Evolutionary conservation across 1,139 yeast genomes (phyloP).

Genomic region (Entelexis sorbosivorans): DNA sequence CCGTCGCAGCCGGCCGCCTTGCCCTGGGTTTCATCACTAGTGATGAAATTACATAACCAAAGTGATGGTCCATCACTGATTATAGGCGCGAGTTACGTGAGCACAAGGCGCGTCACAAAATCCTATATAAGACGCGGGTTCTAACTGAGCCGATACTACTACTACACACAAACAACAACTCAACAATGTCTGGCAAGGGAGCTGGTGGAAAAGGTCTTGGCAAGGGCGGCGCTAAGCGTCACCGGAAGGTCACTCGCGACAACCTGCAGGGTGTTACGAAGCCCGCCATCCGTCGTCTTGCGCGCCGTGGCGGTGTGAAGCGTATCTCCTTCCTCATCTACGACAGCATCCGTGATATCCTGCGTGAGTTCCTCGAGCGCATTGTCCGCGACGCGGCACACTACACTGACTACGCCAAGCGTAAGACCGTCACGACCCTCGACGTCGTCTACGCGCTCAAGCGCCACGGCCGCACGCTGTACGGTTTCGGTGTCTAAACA

Average conservation of each 20-base stretch:
- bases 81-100: conserved; percentile 12
- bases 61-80: conserved; percentile 21
- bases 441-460: conserved; percentile 98
- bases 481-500: conserved; percentile 97
- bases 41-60: conserved; percentile 9
- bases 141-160: background rate
- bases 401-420: conserved; percentile 99
- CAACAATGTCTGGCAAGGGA: conserved; percentile 95
- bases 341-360: conserved; percentile 97
- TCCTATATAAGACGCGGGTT: conserved; percentile 13
- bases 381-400: conserved; percentile 98
- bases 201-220: conserved; percentile 42
- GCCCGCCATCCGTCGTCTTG: conserved; percentile 99
- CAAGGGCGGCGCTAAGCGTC: conserved; percentile 90
- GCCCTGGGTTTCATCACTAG: background rate
- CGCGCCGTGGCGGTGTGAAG: conserved; percentile 99
- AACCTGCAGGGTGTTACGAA: conserved; percentile 99
- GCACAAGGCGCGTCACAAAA: conserved; percentile 2
- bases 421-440: conserved; percentile 98
- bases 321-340: conserved; percentile 98
- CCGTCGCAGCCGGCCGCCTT: background rate
- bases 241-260: conserved; percentile 98
- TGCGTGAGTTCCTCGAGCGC: conserved; percentile 90
- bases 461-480: conserved; percentile 99
- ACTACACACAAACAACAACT: conserved; percentile 1